A percentile compares a stretch with the other conserved stretches of the same genome.
Conservation (phyloP, 2,329 filamentous ascomycete species). For the Trichoderma afroharzianum region DNA sequence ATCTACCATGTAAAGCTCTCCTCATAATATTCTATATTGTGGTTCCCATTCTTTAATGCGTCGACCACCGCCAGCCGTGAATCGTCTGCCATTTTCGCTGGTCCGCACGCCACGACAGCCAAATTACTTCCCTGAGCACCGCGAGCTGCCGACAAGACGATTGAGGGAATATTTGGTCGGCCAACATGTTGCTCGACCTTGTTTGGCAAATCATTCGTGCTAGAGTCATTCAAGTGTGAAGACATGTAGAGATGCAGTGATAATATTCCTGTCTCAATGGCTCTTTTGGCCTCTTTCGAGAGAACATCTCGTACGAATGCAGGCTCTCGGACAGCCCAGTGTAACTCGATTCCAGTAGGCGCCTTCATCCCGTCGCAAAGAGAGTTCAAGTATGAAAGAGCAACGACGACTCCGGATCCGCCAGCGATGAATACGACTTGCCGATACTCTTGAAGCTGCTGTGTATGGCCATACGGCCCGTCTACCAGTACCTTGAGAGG, state of each 20-base stretch:
- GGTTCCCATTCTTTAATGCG: conserved; percentile 26
- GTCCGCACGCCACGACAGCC: conserved; percentile 44
- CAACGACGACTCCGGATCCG: conserved; percentile 43
- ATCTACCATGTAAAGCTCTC: conserved; percentile 42
- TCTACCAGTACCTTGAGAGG: conserved; percentile 39
- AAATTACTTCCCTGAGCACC: conserved; percentile 26
- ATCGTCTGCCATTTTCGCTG: conserved; percentile 43
- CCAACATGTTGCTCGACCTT: conserved; percentile 23
- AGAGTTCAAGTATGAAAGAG: conserved; percentile 36
- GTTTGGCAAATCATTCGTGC: conserved; percentile 17
- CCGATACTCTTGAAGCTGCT: conserved; percentile 36
- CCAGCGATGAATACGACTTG: conserved; percentile 43
- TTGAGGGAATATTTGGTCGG: conserved; percentile 32
- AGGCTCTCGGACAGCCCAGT: conserved; percentile 44
- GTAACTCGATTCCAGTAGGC: conserved; percentile 31
- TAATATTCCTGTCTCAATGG: conserved; percentile 29
- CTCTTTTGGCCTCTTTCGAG: conserved; percentile 30
- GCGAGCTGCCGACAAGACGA: conserved; percentile 30
- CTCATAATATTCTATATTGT: conserved; percentile 40
- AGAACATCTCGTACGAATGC: conserved; percentile 36
- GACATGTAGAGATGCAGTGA: conserved; percentile 35
- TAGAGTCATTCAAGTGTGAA: conserved; percentile 17
- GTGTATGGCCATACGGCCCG: conserved; percentile 43
- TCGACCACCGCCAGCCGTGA: conserved; percentile 35
- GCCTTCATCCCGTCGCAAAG: conserved; percentile 23